Conservation (phyloP, 2,329 filamentous ascomycete species). For the Sporothrix dimorphospora region DNA sequence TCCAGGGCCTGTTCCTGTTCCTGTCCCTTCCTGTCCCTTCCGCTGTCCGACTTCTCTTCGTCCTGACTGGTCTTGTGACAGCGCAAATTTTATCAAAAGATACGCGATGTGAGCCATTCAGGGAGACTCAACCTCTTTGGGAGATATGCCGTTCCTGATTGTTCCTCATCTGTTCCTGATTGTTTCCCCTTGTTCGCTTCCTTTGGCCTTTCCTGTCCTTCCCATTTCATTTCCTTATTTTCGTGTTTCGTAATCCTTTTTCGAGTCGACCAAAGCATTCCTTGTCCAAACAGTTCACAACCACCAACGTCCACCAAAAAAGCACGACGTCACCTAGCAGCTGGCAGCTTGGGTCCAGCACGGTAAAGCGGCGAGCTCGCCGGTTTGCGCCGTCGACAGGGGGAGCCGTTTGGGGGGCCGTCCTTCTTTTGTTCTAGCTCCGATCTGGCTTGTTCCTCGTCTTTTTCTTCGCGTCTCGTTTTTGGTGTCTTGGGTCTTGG, state of each 20-base stretch:
- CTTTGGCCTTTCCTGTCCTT: neutral
- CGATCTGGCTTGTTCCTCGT: conserved; percentile 11
- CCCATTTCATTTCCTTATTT: neutral
- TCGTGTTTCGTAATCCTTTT: neutral
- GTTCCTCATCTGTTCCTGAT: neutral
- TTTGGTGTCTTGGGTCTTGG: neutral
- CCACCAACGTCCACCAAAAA: no score
- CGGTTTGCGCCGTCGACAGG: conserved; percentile 20
- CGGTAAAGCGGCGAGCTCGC: conserved; percentile 15
- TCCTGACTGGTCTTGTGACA: conserved; percentile 24
- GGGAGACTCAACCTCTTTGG: neutral
- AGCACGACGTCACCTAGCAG: conserved; percentile 20
- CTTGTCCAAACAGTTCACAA: conserved; percentile 8
- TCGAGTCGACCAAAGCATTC: neutral
- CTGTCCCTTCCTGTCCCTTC: neutral
- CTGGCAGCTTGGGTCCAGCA: neutral
- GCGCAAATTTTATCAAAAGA: neutral
- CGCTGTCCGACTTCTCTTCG: conserved; percentile 25
- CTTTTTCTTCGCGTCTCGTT: neutral
- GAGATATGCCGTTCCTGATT: conserved; percentile 15
- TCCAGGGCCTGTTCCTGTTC: conserved; percentile 6
- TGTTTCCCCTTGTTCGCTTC: neutral
- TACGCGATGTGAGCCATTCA: neutral
- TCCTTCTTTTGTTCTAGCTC: conserved; percentile 25
- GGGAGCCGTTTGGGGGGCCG: neutral